Percentiles rank a stretch among this genome's conserved stretches.
phyloP scores from a whole-genome alignment of 257 asterid genomes.

The Petunia secreta region DNA sequence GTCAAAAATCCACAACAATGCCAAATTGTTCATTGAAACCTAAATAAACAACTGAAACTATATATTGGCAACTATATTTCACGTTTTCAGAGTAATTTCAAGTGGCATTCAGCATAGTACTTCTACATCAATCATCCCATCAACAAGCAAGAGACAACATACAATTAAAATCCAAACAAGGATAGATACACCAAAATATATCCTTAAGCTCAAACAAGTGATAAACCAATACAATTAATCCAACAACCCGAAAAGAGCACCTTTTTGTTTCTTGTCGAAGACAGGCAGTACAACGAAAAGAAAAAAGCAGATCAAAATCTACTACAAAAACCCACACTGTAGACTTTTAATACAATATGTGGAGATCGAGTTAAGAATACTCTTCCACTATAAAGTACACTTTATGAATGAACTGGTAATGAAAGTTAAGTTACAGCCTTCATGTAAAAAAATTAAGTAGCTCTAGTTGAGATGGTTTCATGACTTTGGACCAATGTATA shows the following conservation, averaged over 20 bases:
- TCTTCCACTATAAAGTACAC: too few relatives aligned
- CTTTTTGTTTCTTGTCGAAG: neutral
- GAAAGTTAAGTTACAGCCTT: too few relatives aligned
- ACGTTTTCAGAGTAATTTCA: neutral
- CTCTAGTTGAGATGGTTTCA: too few relatives aligned
- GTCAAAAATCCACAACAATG: slow-evolving; percentile 12
- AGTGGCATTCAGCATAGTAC: neutral
- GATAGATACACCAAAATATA: neutral
- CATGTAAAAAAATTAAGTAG: too few relatives aligned
- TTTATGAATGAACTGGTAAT: too few relatives aligned
- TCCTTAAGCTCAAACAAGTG: neutral
- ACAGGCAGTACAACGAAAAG: neutral
- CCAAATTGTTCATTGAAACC: neutral
- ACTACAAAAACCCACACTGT: neutral
- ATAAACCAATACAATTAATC: neutral
- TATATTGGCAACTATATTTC: neutral
- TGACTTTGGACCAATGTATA: too few relatives aligned
- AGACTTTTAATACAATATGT: neutral
- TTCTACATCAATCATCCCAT: neutral
- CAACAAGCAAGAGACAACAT: neutral
- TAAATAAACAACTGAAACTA: neutral
- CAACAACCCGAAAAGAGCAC: neutral
- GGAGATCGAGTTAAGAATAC: neutral
- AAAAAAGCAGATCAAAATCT: neutral
- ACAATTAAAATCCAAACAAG: neutral